Conservation (phyloP, 2,329 filamentous ascomycete species). For the Beauveria asiatica region DNA sequence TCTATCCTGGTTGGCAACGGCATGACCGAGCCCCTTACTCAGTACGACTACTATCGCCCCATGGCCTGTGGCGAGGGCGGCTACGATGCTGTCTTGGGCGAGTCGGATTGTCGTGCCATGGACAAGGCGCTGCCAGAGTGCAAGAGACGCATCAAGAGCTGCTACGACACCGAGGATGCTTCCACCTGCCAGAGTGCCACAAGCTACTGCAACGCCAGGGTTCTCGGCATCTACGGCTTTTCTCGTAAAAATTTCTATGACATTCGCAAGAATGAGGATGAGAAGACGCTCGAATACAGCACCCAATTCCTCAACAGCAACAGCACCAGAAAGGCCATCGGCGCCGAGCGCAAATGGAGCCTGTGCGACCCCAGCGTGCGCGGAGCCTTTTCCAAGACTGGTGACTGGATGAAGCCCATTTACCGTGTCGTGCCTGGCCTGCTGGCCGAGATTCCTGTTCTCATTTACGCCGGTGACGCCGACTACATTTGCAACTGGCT, state of each 20-base stretch:
- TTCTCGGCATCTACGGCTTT: slow-evolving; percentile 87
- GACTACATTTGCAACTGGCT: slow-evolving; percentile 98
- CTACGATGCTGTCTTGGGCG: slow-evolving; percentile 75
- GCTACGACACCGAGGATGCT: slow-evolving; percentile 85
- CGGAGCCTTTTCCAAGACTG: slow-evolving; percentile 93
- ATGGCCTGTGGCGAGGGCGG: slow-evolving; percentile 98
- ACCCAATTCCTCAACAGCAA: slow-evolving; percentile 76
- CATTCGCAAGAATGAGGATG: slow-evolving; percentile 85
- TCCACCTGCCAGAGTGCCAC: slow-evolving; percentile 90
- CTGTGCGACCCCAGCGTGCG: slow-evolving; percentile 99
- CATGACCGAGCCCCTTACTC: slow-evolving; percentile 84
- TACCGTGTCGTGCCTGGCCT: slow-evolving; percentile 81
- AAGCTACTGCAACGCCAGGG: slow-evolving; percentile 97
- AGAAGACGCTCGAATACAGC: slow-evolving; percentile 74
- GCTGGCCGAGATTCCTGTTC: slow-evolving; percentile 83
- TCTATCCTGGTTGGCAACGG: slow-evolving; percentile 94
- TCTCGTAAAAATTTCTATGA: slow-evolving; percentile 94
- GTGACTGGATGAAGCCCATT: slow-evolving; percentile 99
- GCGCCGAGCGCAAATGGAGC: slow-evolving; percentile 88
- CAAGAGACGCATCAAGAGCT: slow-evolving; percentile 76
- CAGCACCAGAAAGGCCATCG: slow-evolving; percentile 76
- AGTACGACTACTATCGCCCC: slow-evolving; percentile 92
- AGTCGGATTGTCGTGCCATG: slow-evolving; percentile 75
- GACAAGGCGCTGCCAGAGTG: slow-evolving; percentile 87
- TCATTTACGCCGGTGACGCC: slow-evolving; percentile 87